These are phyloP conservation scores for Hypericum perforatum DNA, from an alignment of 345 rosid species.

Conservation along the genomic window DNA sequence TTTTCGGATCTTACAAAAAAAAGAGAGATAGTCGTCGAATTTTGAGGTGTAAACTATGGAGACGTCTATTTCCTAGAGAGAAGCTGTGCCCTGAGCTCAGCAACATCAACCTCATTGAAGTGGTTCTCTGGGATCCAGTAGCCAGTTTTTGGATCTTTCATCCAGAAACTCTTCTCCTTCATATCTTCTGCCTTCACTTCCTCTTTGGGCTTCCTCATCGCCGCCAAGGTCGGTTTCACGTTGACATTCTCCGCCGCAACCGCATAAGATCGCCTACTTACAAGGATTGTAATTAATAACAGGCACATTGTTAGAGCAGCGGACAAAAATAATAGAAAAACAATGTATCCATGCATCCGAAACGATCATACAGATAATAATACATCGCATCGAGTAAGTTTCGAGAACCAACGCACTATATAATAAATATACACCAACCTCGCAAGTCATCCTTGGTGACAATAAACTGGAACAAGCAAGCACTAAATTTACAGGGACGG, in stretches of 20 bases:
- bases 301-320: not conserved
- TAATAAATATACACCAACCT: too few relatives aligned
- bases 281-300: not conserved
- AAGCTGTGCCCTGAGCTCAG: conserved; percentile 25
- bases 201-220: conserved; percentile 10
- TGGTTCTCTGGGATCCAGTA: conserved; percentile 46
- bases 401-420: too few relatives aligned
- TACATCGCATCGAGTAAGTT: too few relatives aligned
- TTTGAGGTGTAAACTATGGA: not conserved
- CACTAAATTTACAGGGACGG: too few relatives aligned
- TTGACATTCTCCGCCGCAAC: conserved; percentile 13
- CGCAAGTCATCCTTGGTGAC: too few relatives aligned
- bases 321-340: not conserved
- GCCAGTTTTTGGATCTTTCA: conserved; percentile 44
- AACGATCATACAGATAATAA: too few relatives aligned
- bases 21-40: not conserved
- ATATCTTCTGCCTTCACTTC: conserved; percentile 2
- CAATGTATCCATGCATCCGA: too few relatives aligned
- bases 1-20: too few relatives aligned
- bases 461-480: too few relatives aligned
- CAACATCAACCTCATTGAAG: conserved; percentile 27
- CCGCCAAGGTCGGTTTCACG: not conserved
- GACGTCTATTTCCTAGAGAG: conserved; percentile 14
- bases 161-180: conserved; percentile 27
- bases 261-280: conserved; percentile 13